Conservation (phyloP, 176 grass and related monocot species). For the Lolium rigidum region DNA sequence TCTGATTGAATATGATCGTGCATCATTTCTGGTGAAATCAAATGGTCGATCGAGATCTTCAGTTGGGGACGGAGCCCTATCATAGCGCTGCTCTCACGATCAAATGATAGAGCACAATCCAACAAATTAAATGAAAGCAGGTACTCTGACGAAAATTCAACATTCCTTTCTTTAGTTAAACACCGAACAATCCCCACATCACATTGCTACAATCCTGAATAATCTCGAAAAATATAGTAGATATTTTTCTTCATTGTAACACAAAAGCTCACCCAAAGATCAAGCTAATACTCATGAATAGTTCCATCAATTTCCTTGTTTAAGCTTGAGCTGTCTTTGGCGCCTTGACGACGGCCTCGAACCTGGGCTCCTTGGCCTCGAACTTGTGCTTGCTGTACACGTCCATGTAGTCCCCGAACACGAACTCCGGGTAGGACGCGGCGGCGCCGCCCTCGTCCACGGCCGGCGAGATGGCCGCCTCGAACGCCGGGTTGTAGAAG, state of each 20-base stretch:
- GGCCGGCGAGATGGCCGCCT: slow-evolving; percentile 52
- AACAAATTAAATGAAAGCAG: neutral
- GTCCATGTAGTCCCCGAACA: slow-evolving; percentile 68
- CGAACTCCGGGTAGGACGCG: slow-evolving; percentile 49
- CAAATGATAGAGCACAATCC: neutral
- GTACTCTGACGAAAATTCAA: neutral
- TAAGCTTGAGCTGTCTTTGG: slow-evolving; percentile 22
- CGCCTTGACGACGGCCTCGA: slow-evolving; percentile 55
- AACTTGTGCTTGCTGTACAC: slow-evolving; percentile 67
- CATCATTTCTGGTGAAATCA: neutral
- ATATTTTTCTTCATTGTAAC: neutral
- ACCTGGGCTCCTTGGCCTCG: slow-evolving; percentile 56
- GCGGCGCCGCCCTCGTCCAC: neutral
- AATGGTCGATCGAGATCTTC: neutral
- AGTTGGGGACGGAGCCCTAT: neutral
- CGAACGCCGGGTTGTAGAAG: slow-evolving; percentile 63
- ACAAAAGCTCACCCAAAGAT: neutral
- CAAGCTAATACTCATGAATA: neutral
- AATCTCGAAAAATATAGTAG: neutral
- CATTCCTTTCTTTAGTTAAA: neutral
- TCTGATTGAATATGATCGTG: neutral
- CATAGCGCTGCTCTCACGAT: neutral
- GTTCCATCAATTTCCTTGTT: neutral
- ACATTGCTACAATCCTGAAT: neutral
- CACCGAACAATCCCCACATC: neutral